These are phyloP conservation scores for Leucosporidium yakuticum DNA, from an alignment of 768 basidiomycete genomes.

Conservation along the genomic window DNA sequence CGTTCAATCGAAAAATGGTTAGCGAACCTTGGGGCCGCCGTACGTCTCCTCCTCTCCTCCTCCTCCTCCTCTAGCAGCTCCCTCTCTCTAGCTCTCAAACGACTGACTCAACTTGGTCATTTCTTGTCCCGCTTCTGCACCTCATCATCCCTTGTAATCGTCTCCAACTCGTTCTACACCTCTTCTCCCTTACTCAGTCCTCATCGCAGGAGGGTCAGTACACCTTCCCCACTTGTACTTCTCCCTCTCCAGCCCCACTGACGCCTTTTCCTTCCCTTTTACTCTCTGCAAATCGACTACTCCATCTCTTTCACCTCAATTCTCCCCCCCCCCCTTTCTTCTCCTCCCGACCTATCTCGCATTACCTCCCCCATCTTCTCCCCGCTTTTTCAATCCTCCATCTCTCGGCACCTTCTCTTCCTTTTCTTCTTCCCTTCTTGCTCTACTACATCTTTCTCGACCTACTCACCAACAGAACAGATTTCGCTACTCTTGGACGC, in stretches of 20 bases:
- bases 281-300: too few species aligned
- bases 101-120: background rate
- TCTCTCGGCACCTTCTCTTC: background rate
- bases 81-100: background rate
- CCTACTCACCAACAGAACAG: slow-evolving; percentile 11
- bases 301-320: background rate
- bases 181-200: background rate
- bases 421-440: background rate
- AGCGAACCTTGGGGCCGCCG: slow-evolving; percentile 29
- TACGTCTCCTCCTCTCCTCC: slow-evolving; percentile 8
- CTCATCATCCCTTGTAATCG: too few species aligned
- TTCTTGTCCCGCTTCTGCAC: background rate
- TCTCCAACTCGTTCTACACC: background rate
- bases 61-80: background rate
- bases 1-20: too few species aligned
- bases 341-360: background rate
- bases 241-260: background rate
- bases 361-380: too few species aligned
- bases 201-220: slow-evolving; percentile 30
- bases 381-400: background rate
- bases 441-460: background rate
- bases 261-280: too few species aligned
- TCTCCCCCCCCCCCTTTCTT: background rate
- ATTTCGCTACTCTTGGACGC: slow-evolving; percentile 33
- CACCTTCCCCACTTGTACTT: background rate